Percentiles rank a stretch among this genome's conserved stretches.
These are phyloP conservation scores for Saccharomyces jurei DNA, from an alignment of 805 yeast genomes.

Conservation along the genomic window DNA sequence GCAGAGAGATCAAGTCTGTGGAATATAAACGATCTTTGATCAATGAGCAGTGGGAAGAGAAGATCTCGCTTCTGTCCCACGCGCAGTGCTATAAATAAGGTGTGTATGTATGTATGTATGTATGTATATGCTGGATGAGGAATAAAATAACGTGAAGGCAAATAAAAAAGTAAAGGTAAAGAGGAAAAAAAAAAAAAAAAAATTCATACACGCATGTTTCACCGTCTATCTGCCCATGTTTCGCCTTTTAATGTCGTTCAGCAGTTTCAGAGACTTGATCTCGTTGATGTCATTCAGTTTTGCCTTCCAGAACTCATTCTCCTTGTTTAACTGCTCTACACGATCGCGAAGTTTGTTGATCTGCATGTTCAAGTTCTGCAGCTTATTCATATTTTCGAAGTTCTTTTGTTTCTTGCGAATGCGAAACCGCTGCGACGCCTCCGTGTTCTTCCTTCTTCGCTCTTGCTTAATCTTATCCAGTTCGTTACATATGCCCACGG, in stretches of 20 bases:
- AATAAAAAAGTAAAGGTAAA: no score
- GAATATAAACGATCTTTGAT: background rate
- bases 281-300: constrained; percentile 23
- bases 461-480: constrained; percentile 16
- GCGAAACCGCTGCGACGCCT: constrained; percentile 90
- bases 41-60: background rate
- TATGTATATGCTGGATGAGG: background rate
- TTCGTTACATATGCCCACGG: background rate
- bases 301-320: constrained; percentile 26
- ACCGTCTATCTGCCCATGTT: background rate
- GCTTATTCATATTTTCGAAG: constrained; percentile 15
- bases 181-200: background rate
- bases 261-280: constrained; percentile 18
- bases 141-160: background rate
- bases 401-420: constrained; percentile 34
- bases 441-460: constrained; percentile 82
- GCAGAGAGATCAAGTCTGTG: background rate
- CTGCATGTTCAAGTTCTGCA: constrained; percentile 14
- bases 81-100: background rate
- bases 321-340: constrained; percentile 19
- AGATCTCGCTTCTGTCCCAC: background rate
- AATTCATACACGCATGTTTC: background rate
- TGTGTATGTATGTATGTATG: background rate
- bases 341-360: constrained; percentile 17
- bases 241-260: constrained; percentile 18